Evolutionary conservation across 805 yeast genomes (phyloP).

Genomic region (Monosporozyma unispora): DNA sequence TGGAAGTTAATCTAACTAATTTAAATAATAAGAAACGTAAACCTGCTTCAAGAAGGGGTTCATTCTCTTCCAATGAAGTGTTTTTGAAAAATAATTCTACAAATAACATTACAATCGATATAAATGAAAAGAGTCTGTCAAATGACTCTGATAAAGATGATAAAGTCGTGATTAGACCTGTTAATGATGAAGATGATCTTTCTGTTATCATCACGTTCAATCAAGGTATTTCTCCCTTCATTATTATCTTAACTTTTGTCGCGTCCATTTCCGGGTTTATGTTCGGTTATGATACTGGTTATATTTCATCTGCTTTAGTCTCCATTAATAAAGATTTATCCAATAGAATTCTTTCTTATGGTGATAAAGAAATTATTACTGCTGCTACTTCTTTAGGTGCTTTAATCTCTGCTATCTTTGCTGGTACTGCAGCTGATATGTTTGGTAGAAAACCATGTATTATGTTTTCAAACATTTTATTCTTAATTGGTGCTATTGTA

Average conservation of each 20-base stretch:
- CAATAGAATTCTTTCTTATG: constrained; percentile 48
- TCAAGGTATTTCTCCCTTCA: constrained; percentile 51
- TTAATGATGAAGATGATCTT: constrained; percentile 42
- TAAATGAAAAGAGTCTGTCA: not conserved
- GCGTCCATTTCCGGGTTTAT: constrained; percentile 90
- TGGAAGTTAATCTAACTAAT: not conserved
- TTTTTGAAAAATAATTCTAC: not conserved
- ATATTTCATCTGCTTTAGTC: constrained; percentile 87
- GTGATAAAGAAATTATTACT: constrained; percentile 83
- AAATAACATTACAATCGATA: not conserved
- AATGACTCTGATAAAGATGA: constrained; percentile 7
- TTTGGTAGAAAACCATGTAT: constrained; percentile 81
- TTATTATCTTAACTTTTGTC: constrained; percentile 58
- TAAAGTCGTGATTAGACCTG: constrained; percentile 28
- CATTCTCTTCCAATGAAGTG: not conserved
- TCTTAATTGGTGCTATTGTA: constrained; percentile 73
- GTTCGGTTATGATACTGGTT: constrained; percentile 98
- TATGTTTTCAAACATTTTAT: constrained; percentile 72
- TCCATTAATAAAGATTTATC: constrained; percentile 72
- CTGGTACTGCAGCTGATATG: constrained; percentile 75
- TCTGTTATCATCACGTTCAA: constrained; percentile 41
- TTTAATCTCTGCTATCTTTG: constrained; percentile 61
- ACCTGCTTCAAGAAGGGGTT: not conserved
- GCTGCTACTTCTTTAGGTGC: constrained; percentile 96
- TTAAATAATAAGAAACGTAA: not conserved